Evolutionary conservation across 352 stramenopile species (phyloP).

Genomic region (Paralagenidium karlingii): DNA sequence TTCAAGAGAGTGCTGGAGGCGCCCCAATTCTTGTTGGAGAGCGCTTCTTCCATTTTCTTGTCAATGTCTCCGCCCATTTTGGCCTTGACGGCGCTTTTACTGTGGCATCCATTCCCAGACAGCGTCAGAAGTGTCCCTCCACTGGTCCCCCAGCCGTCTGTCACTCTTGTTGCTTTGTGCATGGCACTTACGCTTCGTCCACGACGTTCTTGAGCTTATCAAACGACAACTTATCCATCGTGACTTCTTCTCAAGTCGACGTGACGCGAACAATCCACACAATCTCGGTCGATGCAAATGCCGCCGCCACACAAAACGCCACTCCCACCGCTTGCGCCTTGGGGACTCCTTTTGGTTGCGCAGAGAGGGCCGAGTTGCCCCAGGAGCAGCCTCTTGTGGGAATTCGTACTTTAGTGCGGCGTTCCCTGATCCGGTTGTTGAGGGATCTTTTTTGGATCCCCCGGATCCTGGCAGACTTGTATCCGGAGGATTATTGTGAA

Average conservation of each 20-base stretch:
- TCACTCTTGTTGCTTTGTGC: background rate
- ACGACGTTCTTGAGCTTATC: constrained; percentile 82
- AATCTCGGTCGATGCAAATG: background rate
- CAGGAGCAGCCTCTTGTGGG: background rate
- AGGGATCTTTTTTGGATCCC: too few relatives aligned
- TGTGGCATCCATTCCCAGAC: constrained; percentile 6
- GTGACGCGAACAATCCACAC: background rate
- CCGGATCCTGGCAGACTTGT: too few relatives aligned
- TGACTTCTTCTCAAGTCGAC: background rate
- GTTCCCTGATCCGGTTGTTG: background rate
- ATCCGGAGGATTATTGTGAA: too few relatives aligned
- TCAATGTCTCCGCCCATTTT: constrained; percentile 82
- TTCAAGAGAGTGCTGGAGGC: constrained; percentile 96
- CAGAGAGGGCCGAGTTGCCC: background rate
- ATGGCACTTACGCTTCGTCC: constrained; percentile 65
- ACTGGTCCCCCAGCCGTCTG: background rate
- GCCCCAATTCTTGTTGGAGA: constrained; percentile 99
- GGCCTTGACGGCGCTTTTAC: constrained; percentile 77
- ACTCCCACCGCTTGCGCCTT: background rate
- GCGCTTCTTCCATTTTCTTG: constrained; percentile 86
- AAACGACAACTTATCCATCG: constrained; percentile 76
- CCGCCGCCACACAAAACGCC: background rate
- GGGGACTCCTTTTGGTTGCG: background rate
- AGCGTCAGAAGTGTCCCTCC: background rate
- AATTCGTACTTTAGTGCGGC: background rate